Evolutionary conservation across 2,329 filamentous ascomycete genomes (phyloP).

Genomic region (Sporothrix brasiliensis): DNA sequence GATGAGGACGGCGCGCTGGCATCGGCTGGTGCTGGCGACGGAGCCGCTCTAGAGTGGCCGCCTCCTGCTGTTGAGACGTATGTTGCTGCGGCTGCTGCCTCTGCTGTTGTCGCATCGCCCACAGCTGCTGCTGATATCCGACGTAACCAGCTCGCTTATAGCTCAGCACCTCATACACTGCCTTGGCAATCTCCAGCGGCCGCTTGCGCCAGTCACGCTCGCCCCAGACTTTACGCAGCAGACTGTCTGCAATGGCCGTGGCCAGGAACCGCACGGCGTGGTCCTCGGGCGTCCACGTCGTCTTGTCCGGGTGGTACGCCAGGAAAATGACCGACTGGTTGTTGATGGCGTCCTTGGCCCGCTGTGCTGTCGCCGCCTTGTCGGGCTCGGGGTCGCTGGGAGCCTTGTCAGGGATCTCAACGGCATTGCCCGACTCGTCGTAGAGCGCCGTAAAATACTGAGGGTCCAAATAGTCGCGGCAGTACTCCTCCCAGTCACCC

Average conservation of each 20-base stretch:
- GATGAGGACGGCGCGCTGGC: background rate
- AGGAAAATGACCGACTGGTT: slow-evolving; percentile 41
- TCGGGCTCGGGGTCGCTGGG: slow-evolving; percentile 42
- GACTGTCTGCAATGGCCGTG: slow-evolving; percentile 44
- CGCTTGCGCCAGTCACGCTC: slow-evolving; percentile 43
- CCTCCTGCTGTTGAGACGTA: slow-evolving; percentile 5
- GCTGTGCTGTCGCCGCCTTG: slow-evolving; percentile 42
- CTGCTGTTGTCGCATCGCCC: slow-evolving; percentile 24
- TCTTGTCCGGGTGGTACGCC: slow-evolving; percentile 46
- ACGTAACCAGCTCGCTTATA: slow-evolving; percentile 41
- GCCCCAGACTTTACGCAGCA: slow-evolving; percentile 43
- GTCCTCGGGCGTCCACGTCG: slow-evolving; percentile 44
- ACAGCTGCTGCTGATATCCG: slow-evolving; percentile 33
- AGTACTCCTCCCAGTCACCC: slow-evolving; percentile 47
- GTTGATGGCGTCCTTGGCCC: slow-evolving; percentile 43
- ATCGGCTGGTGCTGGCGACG: background rate
- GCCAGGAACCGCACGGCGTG: slow-evolving; percentile 48
- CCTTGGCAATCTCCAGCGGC: slow-evolving; percentile 42
- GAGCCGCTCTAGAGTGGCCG: background rate
- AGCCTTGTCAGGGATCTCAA: slow-evolving; percentile 21
- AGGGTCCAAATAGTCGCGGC: slow-evolving; percentile 40
- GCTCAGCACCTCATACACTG: slow-evolving; percentile 46
- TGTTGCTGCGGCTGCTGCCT: slow-evolving; percentile 25
- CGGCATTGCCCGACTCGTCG: slow-evolving; percentile 26
- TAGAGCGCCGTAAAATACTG: slow-evolving; percentile 19